Evolutionary conservation across 805 yeast genomes (phyloP).

Genomic region (Lipomyces starkeyi): DNA sequence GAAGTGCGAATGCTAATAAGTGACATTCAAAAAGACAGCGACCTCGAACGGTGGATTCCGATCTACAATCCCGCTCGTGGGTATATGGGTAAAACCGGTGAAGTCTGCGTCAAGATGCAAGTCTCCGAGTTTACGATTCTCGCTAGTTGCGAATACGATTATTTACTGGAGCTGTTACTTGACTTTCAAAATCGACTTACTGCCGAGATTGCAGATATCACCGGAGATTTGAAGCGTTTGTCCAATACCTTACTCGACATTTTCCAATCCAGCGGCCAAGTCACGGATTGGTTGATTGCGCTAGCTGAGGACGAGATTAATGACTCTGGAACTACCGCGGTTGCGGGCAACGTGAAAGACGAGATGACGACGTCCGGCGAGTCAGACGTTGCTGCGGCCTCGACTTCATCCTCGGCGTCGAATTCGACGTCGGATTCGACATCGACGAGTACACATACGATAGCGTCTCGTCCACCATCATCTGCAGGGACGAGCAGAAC

Average conservation of each 20-base stretch:
- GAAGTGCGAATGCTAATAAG: slow-evolving; percentile 31
- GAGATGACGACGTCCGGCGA: background rate
- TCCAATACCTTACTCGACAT: slow-evolving; percentile 64
- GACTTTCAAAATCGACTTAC: slow-evolving; percentile 44
- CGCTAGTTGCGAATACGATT: slow-evolving; percentile 63
- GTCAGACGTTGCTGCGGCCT: background rate
- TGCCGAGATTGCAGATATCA: slow-evolving; percentile 51
- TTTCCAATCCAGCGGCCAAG: slow-evolving; percentile 71
- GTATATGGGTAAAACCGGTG: slow-evolving; percentile 35
- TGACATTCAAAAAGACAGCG: slow-evolving; percentile 30
- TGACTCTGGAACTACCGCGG: slow-evolving; percentile 27
- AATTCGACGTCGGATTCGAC: background rate
- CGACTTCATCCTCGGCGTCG: background rate
- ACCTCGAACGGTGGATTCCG: slow-evolving; percentile 43
- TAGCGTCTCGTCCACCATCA: background rate
- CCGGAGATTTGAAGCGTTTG: slow-evolving; percentile 42
- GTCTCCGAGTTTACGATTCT: slow-evolving; percentile 47
- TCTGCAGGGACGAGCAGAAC: background rate
- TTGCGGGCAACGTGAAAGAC: background rate
- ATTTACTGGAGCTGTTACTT: slow-evolving; percentile 64
- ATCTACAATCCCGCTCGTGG: slow-evolving; percentile 29
- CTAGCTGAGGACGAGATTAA: slow-evolving; percentile 70
- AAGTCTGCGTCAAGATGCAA: slow-evolving; percentile 41
- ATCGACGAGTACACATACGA: background rate
- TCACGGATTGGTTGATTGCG: slow-evolving; percentile 73